phyloP scores from a whole-genome alignment of 2,329 filamentous ascomycete genomes.

The Pezicula radicicola region DNA sequence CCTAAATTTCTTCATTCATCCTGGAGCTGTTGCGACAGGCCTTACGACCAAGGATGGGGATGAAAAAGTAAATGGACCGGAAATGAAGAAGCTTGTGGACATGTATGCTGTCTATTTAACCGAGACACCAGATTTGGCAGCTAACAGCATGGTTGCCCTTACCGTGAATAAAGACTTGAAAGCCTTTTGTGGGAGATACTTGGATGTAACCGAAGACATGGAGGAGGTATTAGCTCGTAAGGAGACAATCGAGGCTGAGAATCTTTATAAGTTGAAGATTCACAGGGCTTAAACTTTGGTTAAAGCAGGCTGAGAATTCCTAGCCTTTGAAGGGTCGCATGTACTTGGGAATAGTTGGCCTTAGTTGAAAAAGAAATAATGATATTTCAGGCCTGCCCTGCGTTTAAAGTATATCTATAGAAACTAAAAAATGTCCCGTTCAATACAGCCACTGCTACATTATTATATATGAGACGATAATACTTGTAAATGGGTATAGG shows the following conservation, averaged over 20 bases:
- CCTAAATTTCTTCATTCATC: slow-evolving; percentile 9
- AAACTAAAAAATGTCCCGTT: too few species aligned
- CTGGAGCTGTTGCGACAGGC: slow-evolving; percentile 2
- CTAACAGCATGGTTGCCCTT: slow-evolving; percentile 7
- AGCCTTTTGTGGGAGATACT: slow-evolving; percentile 5
- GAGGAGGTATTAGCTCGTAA: slow-evolving; percentile 27
- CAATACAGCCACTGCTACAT: too few species aligned
- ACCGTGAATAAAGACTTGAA: slow-evolving; percentile 1
- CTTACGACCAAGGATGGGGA: not conserved
- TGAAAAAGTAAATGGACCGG: not conserved
- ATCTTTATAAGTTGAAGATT: slow-evolving; percentile 18
- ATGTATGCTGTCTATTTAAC: not conserved
- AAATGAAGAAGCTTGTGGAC: not conserved
- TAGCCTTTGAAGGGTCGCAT: too few species aligned
- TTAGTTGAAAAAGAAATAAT: too few species aligned
- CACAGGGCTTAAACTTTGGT: too few species aligned
- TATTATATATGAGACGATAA: too few species aligned
- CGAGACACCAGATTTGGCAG: slow-evolving; percentile 3
- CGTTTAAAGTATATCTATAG: too few species aligned
- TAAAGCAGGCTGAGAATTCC: too few species aligned
- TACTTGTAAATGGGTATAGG: too few species aligned
- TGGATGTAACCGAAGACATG: slow-evolving; percentile 16
- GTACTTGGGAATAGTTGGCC: too few species aligned
- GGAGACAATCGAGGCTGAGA: slow-evolving; percentile 5
- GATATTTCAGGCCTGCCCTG: too few species aligned